These are phyloP conservation scores for Suillus hirtellus DNA, from an alignment of 768 basidiomycete species.

Conservation along the genomic window DNA sequence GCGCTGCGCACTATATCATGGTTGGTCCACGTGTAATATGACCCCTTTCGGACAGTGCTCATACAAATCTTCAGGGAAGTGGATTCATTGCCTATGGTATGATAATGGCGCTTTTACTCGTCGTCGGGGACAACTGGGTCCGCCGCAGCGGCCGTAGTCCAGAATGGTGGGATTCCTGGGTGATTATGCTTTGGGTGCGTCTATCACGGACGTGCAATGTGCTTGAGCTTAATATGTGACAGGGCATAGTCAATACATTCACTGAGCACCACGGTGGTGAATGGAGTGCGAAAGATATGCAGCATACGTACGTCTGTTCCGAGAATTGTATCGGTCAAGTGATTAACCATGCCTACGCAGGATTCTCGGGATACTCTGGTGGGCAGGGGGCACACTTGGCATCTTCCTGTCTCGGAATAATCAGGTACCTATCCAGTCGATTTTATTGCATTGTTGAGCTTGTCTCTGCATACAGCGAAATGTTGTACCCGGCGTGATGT, in stretches of 20 bases:
- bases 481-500: slow-evolving; percentile 84
- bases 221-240: neutral
- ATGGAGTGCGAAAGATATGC: slow-evolving; percentile 94
- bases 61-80: slow-evolving; percentile 51
- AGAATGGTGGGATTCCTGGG: slow-evolving; percentile 86
- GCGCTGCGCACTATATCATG: slow-evolving; percentile 88
- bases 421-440: slow-evolving; percentile 45
- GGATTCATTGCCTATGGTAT: slow-evolving; percentile 87
- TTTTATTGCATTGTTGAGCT: slow-evolving; percentile 9
- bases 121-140: slow-evolving; percentile 79
- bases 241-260: slow-evolving; percentile 77
- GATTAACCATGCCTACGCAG: slow-evolving; percentile 34
- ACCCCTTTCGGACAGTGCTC: slow-evolving; percentile 13
- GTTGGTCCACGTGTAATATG: slow-evolving; percentile 24
- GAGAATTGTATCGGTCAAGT: slow-evolving; percentile 6
- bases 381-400: slow-evolving; percentile 89
- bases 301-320: slow-evolving; percentile 72
- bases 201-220: neutral
- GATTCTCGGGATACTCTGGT: slow-evolving; percentile 62
- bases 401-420: slow-evolving; percentile 80
- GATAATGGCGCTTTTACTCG: slow-evolving; percentile 76
- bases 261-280: slow-evolving; percentile 81
- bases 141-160: slow-evolving; percentile 68
- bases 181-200: slow-evolving; percentile 55
- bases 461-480: slow-evolving; percentile 49